Percentiles rank a stretch among this genome's conserved stretches.
Conservation (phyloP, 768 basidiomycete species). For the Mycena filopes region DNA sequence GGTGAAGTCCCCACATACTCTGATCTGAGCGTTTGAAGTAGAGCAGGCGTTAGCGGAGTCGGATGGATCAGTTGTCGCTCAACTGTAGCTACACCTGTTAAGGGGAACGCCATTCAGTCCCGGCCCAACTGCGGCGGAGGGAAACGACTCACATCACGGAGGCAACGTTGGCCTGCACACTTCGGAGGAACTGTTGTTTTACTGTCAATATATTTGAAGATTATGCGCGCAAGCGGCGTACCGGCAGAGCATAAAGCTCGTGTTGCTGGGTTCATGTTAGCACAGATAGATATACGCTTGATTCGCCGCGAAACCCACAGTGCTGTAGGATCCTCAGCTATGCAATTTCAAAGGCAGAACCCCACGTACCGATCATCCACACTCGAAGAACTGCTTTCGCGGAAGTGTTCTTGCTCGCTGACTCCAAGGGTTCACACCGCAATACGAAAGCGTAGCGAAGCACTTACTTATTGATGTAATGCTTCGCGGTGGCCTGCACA, state of each 20-base stretch:
- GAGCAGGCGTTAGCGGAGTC: not conserved
- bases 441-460: not conserved
- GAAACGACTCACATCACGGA: conserved; percentile 25
- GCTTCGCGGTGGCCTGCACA: conserved; percentile 58
- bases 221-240: conserved; percentile 32
- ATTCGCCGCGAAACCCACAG: conserved; percentile 39
- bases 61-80: not conserved
- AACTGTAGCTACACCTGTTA: conserved; percentile 34
- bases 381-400: conserved; percentile 51
- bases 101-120: not conserved
- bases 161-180: conserved; percentile 26
- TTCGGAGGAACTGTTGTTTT: conserved; percentile 27
- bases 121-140: not conserved
- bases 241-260: conserved; percentile 67
- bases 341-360: not conserved
- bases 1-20: conserved; percentile 23
- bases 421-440: not conserved
- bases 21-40: conserved; percentile 28
- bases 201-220: not conserved
- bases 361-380: conserved; percentile 53
- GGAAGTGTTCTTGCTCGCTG: conserved; percentile 59
- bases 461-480: conserved; percentile 54
- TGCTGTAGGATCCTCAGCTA: conserved; percentile 36
- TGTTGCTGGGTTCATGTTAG: conserved; percentile 50
- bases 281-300: not conserved